These are phyloP conservation scores for Scutellaria baicalensis DNA, from an alignment of 257 asterid genomes.

Conservation along the genomic window DNA sequence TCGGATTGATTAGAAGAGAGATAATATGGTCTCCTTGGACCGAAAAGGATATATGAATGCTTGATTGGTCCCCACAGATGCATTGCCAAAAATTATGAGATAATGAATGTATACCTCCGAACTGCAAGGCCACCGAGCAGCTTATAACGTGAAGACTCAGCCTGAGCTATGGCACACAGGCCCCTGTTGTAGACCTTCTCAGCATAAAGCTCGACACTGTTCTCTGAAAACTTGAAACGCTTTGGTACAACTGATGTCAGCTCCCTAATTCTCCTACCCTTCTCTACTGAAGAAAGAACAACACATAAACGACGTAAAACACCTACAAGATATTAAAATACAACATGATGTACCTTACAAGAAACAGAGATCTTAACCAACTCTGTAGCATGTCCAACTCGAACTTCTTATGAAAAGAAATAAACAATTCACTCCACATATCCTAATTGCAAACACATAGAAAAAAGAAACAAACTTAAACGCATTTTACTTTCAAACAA, in stretches of 20 bases:
- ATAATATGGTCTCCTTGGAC: not conserved
- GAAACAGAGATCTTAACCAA: not conserved
- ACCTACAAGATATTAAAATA: not conserved
- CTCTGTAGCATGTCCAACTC: not conserved
- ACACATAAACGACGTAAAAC: not conserved
- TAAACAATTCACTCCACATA: not conserved
- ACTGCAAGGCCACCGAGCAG: conserved; percentile 78
- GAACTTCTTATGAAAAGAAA: not conserved
- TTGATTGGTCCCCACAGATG: not conserved
- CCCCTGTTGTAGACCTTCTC: conserved; percentile 74
- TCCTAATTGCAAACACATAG: not conserved
- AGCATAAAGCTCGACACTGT: conserved; percentile 65
- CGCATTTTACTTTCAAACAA: not conserved
- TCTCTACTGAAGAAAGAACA: conserved; percentile 36
- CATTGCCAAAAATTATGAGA: not conserved
- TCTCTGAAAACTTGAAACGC: conserved; percentile 62
- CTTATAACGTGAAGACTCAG: conserved; percentile 64
- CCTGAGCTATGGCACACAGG: conserved; percentile 70
- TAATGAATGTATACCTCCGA: conserved; percentile 33
- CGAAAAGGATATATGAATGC: not conserved
- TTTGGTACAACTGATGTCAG: conserved; percentile 62
- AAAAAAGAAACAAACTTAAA: not conserved
- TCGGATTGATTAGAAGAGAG: not conserved
- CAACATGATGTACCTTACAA: not conserved
- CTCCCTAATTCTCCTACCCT: conserved; percentile 72